phyloP scores from a whole-genome alignment of 805 yeast genomes.

The Ogataea polymorpha region DNA sequence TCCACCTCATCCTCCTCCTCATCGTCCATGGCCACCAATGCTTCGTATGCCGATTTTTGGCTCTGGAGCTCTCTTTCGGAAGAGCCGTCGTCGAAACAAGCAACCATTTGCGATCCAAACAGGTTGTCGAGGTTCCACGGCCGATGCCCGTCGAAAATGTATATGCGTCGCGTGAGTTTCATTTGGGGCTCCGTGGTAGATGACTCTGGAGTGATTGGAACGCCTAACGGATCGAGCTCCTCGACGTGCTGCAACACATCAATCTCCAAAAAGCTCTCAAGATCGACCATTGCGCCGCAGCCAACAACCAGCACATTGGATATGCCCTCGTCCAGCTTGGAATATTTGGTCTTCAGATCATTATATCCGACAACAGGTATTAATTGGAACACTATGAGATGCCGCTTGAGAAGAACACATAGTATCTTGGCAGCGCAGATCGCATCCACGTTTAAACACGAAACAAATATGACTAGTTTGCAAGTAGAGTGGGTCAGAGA shows the following conservation, averaged over 20 bases:
- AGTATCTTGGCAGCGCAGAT: conserved; percentile 83
- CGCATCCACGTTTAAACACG: conserved; percentile 89
- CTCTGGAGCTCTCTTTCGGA: conserved; percentile 54
- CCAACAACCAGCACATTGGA: conserved; percentile 78
- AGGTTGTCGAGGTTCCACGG: conserved; percentile 96
- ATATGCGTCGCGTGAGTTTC: conserved; percentile 55
- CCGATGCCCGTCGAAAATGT: conserved; percentile 85
- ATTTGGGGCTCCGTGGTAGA: conserved; percentile 29
- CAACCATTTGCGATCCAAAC: conserved; percentile 74
- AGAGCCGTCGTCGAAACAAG: conserved; percentile 85
- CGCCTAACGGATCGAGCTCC: conserved; percentile 21
- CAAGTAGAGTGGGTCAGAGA: conserved; percentile 92
- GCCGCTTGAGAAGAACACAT: conserved; percentile 66
- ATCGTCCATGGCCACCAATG: conserved; percentile 40
- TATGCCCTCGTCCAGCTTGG: conserved; percentile 67
- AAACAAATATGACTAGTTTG: conserved; percentile 79
- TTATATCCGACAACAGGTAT: conserved; percentile 91
- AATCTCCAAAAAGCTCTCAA: conserved; percentile 69
- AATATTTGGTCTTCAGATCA: conserved; percentile 65
- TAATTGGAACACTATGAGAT: conserved; percentile 80
- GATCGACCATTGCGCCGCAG: conserved; percentile 89
- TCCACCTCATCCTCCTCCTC: conserved; percentile 35
- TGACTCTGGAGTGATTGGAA: conserved; percentile 26
- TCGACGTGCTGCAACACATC: conserved; percentile 51
- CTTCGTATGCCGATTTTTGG: conserved; percentile 62